These are phyloP conservation scores for Trifolium subterraneum DNA, from an alignment of 306 rosid species.

Conservation along the genomic window DNA sequence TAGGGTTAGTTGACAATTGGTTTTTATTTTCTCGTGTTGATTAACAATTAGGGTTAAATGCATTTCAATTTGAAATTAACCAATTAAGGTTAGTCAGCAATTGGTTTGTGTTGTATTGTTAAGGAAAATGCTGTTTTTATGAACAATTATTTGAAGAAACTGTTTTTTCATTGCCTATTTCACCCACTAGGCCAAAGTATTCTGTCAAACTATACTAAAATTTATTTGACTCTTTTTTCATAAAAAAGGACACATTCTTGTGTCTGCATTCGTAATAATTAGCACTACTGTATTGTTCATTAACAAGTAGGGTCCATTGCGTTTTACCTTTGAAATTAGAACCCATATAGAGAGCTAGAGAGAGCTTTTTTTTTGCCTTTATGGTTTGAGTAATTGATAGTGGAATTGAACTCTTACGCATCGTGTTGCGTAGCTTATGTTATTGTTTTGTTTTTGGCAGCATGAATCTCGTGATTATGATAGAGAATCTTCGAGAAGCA, in stretches of 20 bases:
- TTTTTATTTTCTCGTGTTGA: background rate
- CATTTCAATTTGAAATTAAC: background rate
- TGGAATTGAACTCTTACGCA: constrained; percentile 19
- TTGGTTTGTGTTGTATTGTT: background rate
- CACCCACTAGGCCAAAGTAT: too few relatives aligned
- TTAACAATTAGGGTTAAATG: background rate
- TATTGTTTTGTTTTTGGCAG: constrained; percentile 50
- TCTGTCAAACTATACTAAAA: too few relatives aligned
- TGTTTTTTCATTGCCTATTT: too few relatives aligned
- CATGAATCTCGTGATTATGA: constrained; percentile 83
- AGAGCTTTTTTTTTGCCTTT: background rate
- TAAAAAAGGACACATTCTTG: too few relatives aligned
- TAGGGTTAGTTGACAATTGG: background rate
- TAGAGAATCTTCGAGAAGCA: constrained; percentile 83
- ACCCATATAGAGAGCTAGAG: background rate
- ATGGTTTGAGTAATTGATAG: constrained; percentile 2
- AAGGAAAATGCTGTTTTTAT: too few relatives aligned
- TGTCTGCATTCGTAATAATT: too few relatives aligned
- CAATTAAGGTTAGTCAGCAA: background rate
- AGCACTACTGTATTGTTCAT: background rate
- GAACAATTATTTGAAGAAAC: too few relatives aligned
- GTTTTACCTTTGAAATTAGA: background rate
- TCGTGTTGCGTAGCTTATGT: background rate
- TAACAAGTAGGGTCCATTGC: background rate
- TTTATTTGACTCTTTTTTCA: too few relatives aligned